Conservation (phyloP, 2,329 filamentous ascomycete genomes). For the Monilinia vaccinii-corymbosi region DNA sequence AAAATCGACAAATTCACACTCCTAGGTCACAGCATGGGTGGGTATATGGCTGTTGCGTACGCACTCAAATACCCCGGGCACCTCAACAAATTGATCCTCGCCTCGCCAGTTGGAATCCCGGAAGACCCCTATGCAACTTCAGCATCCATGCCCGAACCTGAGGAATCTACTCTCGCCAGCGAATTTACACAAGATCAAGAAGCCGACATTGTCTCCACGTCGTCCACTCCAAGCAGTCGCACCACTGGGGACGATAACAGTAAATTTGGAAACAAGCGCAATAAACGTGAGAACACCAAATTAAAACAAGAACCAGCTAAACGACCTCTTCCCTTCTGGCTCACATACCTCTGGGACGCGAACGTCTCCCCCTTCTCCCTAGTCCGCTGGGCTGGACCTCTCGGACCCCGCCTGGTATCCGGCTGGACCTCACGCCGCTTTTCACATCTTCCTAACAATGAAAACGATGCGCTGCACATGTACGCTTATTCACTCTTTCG, state of each 20-base stretch:
- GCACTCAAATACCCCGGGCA: slow-evolving; percentile 92
- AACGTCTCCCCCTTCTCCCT: slow-evolving; percentile 94
- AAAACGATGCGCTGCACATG: slow-evolving; percentile 78
- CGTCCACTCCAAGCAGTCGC: slow-evolving; percentile 20
- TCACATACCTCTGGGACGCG: slow-evolving; percentile 91
- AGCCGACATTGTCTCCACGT: slow-evolving; percentile 34
- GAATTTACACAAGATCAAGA: slow-evolving; percentile 74
- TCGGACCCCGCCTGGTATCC: slow-evolving; percentile 85
- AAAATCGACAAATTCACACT: slow-evolving; percentile 92
- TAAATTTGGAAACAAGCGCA: slow-evolving; percentile 43
- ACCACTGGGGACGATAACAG: slow-evolving; percentile 34
- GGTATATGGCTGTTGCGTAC: slow-evolving; percentile 91
- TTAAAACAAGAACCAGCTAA: slow-evolving; percentile 28
- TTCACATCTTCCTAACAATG: slow-evolving; percentile 70
- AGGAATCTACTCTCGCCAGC: slow-evolving; percentile 61
- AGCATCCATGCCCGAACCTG: slow-evolving; percentile 69
- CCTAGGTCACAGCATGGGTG: slow-evolving; percentile 85
- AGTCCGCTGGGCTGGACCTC: slow-evolving; percentile 76
- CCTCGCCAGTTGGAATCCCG: slow-evolving; percentile 87
- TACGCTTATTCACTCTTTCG: slow-evolving; percentile 94
- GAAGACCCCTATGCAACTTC: slow-evolving; percentile 86
- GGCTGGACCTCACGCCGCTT: slow-evolving; percentile 93
- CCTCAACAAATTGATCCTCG: slow-evolving; percentile 91
- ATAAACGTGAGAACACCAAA: slow-evolving; percentile 31
- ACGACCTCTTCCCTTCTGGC: slow-evolving; percentile 69